These are phyloP conservation scores for Herpetospermum pedunculosum DNA, from an alignment of 306 rosid genomes.

Conservation along the genomic window DNA sequence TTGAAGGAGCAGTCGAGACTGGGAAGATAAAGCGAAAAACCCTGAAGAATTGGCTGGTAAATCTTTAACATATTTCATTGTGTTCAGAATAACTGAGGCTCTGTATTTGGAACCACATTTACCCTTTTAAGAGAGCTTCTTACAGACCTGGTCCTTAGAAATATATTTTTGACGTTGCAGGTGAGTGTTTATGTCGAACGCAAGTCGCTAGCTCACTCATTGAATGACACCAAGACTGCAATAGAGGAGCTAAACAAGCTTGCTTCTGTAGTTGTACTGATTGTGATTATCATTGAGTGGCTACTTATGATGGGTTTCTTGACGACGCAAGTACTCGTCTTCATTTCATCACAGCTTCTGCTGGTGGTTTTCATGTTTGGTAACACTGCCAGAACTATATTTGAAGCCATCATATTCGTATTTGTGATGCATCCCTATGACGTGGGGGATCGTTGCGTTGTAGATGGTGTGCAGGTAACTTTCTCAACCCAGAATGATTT, in stretches of 20 bases:
- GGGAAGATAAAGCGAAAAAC: slow-evolving; percentile 61
- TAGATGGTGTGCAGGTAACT: slow-evolving; percentile 80
- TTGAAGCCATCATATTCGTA: slow-evolving; percentile 82
- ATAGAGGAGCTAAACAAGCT: slow-evolving; percentile 69
- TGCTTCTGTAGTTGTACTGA: slow-evolving; percentile 30
- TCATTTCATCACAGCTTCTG: slow-evolving; percentile 72
- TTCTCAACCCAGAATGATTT: background rate
- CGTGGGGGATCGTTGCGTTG: slow-evolving; percentile 82
- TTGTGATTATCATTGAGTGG: slow-evolving; percentile 44
- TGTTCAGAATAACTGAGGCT: background rate
- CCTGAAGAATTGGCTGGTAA: slow-evolving; percentile 77
- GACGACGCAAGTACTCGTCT: slow-evolving; percentile 58
- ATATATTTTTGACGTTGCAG: slow-evolving; percentile 22
- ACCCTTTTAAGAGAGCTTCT: background rate
- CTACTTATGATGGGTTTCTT: slow-evolving; percentile 60
- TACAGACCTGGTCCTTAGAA: background rate
- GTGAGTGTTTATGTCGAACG: slow-evolving; percentile 75
- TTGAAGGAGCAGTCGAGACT: slow-evolving; percentile 62
- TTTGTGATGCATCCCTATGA: slow-evolving; percentile 88
- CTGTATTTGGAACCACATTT: background rate
- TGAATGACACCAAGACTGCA: slow-evolving; percentile 73
- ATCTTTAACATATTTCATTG: background rate
- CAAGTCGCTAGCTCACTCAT: slow-evolving; percentile 54
- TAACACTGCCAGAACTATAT: slow-evolving; percentile 56
- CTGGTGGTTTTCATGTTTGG: slow-evolving; percentile 62